Evolutionary conservation across 1,284 basidiomycete genomes (phyloP), one percentile per base, ranked within the genome.

Genomic region (Cutaneotrichosporon arboriforme): DNA sequence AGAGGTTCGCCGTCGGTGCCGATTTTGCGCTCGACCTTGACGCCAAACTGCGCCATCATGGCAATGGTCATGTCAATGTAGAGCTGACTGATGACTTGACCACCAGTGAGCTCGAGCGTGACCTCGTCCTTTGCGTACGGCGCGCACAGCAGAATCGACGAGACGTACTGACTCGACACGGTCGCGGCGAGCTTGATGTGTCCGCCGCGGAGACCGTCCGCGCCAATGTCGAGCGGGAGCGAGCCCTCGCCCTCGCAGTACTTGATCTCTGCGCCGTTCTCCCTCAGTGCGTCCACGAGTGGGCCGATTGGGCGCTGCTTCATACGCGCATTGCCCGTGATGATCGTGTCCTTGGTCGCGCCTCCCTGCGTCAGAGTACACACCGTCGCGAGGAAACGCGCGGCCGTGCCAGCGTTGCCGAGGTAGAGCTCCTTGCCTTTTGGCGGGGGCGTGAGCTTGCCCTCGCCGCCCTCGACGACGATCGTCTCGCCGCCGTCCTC

Each of bases 51-150:
- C 55, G 80, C 80, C 96, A 98, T 98, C 87, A 98, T 96, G 8
- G 91, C 85, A 62, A 97, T 87, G 4, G 96, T 98, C 93, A 98
- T 97, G 77, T 99, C 93, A 75, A 99, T 98, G 79, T 98, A 98
- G 3, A 92, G 92, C 77, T 97, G 94, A 17, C 91, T 96, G 74
- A 98, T 97, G 70, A 98, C 96, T 66, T 88, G 84, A 4, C 89
- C 91, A 21, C 92, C 92, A 0, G 84, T 87, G 55, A 99, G 83
- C 76, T 96, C 89, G 54, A 98, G 84, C 4, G 84, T 85, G 59
- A 97, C 83, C 35, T 85, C 80, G 66, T 90, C 81, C 36, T 77
- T 69, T 1, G 94, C 93, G 70, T 97, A 98, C 0, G 94, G 94
- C 0, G 94, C 93, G 67, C 91, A 96, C 35, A 98, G 85, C 8